These are phyloP conservation scores for Athelia psychrophila DNA, from an alignment of 1,284 basidiomycete species.

Conservation along the genomic window DNA sequence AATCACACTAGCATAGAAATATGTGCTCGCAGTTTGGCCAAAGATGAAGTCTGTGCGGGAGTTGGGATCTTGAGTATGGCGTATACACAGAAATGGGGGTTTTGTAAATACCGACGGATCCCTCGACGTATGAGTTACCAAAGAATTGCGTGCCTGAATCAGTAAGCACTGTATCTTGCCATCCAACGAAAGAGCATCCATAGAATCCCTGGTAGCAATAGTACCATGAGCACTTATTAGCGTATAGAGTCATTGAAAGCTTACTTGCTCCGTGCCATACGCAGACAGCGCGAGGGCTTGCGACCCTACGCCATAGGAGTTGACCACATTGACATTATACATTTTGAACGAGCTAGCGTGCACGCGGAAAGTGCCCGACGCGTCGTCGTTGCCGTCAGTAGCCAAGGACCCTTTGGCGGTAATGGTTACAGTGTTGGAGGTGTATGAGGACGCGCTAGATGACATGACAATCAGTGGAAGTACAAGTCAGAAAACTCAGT, in stretches of 20 bases:
- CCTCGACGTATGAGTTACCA: not conserved
- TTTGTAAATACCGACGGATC: not conserved
- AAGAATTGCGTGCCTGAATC: not conserved
- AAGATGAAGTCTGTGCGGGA: slow-evolving; percentile 1
- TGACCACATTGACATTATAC: not conserved
- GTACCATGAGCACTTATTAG: not conserved
- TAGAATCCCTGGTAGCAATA: not conserved
- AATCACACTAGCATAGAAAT: not conserved
- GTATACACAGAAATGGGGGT: not conserved
- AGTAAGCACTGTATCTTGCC: not conserved
- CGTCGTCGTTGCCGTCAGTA: not conserved
- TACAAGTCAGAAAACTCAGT: not conserved
- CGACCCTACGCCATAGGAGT: not conserved
- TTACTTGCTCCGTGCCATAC: not conserved
- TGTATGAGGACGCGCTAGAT: not conserved
- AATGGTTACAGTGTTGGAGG: not conserved
- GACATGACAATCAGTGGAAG: not conserved
- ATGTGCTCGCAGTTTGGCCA: slow-evolving; percentile 1
- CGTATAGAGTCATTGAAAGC: not conserved
- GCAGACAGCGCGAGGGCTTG: not conserved
- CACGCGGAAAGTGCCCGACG: not conserved
- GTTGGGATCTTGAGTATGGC: not conserved
- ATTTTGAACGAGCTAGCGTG: not conserved
- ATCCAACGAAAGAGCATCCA: not conserved
- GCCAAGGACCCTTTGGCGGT: not conserved